phyloP scores from a whole-genome alignment of 2,329 filamentous ascomycete species.

The Phialocephala sp. region DNA sequence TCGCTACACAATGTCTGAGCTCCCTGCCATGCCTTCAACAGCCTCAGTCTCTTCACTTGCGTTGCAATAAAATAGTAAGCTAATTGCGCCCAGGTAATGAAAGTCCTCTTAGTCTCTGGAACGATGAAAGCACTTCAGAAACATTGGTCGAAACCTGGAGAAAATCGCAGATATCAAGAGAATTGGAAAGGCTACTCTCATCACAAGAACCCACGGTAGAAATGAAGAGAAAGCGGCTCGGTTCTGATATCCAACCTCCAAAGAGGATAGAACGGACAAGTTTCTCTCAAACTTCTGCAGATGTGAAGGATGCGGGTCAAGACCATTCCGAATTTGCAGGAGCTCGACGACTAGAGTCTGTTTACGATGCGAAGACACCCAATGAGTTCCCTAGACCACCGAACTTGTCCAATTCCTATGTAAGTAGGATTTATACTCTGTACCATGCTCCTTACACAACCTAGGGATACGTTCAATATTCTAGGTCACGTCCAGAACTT shows the following conservation, averaged over 20 bases:
- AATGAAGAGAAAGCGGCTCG: conserved; percentile 36
- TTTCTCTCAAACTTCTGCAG: neutral
- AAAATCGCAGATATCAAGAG: conserved; percentile 40
- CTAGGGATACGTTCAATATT: neutral
- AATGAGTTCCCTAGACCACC: conserved; percentile 16
- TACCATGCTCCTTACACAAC: neutral
- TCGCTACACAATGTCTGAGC: neutral
- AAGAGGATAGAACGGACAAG: conserved; percentile 18
- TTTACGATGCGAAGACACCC: conserved; percentile 7
- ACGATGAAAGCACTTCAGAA: conserved; percentile 38
- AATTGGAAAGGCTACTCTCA: conserved; percentile 41
- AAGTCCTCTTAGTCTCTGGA: conserved; percentile 39
- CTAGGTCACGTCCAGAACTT: neutral
- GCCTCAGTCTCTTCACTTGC: neutral
- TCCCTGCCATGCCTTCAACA: neutral
- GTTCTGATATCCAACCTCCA: conserved; percentile 30
- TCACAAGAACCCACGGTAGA: conserved; percentile 36
- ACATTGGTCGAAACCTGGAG: conserved; percentile 41
- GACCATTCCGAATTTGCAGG: conserved; percentile 6
- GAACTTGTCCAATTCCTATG: conserved; percentile 15
- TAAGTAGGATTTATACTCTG: conserved; percentile 1
- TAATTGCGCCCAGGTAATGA: conserved; percentile 34
- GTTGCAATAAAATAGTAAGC: neutral
- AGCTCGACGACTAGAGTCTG: conserved; percentile 17
- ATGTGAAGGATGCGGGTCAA: neutral